Evolutionary conservation across 345 rosid species (phyloP).

Genomic region (Aquilaria sinensis): DNA sequence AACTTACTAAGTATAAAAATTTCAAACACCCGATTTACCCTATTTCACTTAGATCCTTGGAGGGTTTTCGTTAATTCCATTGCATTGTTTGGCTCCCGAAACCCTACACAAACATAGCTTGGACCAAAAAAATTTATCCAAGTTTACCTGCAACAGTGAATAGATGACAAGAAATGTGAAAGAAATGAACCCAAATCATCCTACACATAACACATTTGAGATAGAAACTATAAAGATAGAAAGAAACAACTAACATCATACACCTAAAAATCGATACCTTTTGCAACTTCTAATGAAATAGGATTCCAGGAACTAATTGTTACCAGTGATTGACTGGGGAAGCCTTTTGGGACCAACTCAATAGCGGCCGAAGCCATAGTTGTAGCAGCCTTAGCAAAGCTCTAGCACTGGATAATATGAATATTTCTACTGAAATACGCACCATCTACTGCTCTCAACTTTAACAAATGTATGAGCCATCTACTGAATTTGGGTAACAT

Average conservation of each 20-base stretch:
- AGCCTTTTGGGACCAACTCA: conserved; percentile 20
- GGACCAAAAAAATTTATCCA: conserved; percentile 77
- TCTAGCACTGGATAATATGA: conserved; percentile 22
- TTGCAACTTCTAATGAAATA: background rate
- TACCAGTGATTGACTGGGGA: conserved; percentile 38
- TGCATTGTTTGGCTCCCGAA: too few species aligned
- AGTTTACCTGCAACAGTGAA: conserved; percentile 36
- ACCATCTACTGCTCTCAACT: conserved; percentile 26
- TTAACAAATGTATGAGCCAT: conserved; percentile 27
- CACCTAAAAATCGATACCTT: background rate
- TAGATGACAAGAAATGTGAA: background rate
- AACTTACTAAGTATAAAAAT: too few species aligned
- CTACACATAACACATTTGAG: background rate
- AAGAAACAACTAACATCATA: background rate
- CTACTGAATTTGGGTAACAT: conserved; percentile 66
- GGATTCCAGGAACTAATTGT: background rate
- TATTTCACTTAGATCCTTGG: too few species aligned
- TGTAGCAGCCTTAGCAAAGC: conserved; percentile 38
- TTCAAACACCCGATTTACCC: too few species aligned
- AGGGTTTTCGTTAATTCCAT: too few species aligned
- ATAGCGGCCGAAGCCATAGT: conserved; percentile 30
- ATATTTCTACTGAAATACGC: conserved; percentile 16
- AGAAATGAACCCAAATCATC: background rate
- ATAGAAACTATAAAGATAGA: background rate
- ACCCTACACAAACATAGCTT: conserved; percentile 46